phyloP scores from a whole-genome alignment of 108 stramenopile species.

The Skeletonema grethae region DNA sequence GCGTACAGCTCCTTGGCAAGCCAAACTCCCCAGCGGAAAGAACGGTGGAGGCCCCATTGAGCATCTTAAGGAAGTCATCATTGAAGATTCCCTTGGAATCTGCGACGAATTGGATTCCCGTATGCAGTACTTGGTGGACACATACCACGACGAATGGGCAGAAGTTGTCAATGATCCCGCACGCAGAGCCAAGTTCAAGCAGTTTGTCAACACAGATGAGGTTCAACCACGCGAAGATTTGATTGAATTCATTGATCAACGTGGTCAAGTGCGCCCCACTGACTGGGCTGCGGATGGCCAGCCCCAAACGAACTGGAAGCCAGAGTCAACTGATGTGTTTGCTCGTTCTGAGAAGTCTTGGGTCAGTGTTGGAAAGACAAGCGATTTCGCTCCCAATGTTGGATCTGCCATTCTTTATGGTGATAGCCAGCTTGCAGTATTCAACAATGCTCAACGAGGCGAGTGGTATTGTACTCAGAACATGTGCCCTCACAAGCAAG shows the following conservation, averaged over 20 bases:
- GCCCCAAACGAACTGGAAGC: slow-evolving; percentile 78
- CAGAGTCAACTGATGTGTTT: slow-evolving; percentile 71
- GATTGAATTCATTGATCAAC: slow-evolving; percentile 88
- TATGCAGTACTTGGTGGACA: slow-evolving; percentile 90
- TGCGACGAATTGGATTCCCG: slow-evolving; percentile 85
- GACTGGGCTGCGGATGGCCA: slow-evolving; percentile 90
- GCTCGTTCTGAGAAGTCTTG: slow-evolving; percentile 85
- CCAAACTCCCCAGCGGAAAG: slow-evolving; percentile 80
- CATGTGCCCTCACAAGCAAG: slow-evolving; percentile 94
- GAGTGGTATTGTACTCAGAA: slow-evolving; percentile 91
- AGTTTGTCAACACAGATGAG: slow-evolving; percentile 92
- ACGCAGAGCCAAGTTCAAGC: slow-evolving; percentile 75
- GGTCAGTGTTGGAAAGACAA: slow-evolving; percentile 71
- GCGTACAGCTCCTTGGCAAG: slow-evolving; percentile 90
- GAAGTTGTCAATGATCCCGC: slow-evolving; percentile 88
- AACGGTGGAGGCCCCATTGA: slow-evolving; percentile 89
- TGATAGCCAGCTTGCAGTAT: slow-evolving; percentile 89
- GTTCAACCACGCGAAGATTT: slow-evolving; percentile 74
- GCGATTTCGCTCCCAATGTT: slow-evolving; percentile 80
- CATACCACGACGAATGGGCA: slow-evolving; percentile 95
- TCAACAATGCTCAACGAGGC: slow-evolving; percentile 77
- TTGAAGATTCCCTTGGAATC: slow-evolving; percentile 93
- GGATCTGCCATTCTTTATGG: slow-evolving; percentile 88
- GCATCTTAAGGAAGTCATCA: slow-evolving; percentile 89
- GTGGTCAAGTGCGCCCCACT: slow-evolving; percentile 86